phyloP scores from a whole-genome alignment of 495 filamentous ascomycete species.

The Podospora pseudocomata region DNA sequence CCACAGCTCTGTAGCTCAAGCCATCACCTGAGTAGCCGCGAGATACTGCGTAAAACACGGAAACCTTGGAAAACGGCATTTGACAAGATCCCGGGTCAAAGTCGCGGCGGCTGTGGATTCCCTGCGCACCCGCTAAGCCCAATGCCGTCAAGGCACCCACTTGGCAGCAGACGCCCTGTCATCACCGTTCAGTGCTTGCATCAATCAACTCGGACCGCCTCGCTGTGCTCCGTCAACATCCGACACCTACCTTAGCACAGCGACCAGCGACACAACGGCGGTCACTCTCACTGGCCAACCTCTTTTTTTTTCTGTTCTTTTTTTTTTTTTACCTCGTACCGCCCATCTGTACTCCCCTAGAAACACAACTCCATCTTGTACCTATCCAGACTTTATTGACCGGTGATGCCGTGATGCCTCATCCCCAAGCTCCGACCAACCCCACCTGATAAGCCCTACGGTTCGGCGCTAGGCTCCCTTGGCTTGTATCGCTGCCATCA shows the following conservation, averaged over 20 bases:
- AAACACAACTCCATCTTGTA: not conserved
- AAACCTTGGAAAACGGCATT: conserved; percentile 4
- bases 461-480: conserved; percentile 10
- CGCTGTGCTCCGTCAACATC: not conserved
- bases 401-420: not conserved
- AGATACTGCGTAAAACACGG: not conserved
- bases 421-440: not conserved
- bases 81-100: not conserved
- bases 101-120: not conserved
- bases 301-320: not conserved
- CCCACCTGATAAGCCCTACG: conserved; percentile 13
- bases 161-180: conserved; percentile 5
- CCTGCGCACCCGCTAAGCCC: not conserved
- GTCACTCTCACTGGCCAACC: conserved; percentile 1
- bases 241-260: not conserved
- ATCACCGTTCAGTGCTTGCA: not conserved
- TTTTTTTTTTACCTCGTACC: too few relatives aligned
- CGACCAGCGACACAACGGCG: not conserved
- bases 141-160: conserved; percentile 1
- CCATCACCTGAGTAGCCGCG: too few relatives aligned
- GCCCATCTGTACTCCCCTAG: not conserved
- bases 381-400: not conserved
- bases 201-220: conserved; percentile 6
- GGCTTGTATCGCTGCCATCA: conserved; percentile 4
- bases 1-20: not conserved